Evolutionary conservation across 345 rosid genomes (phyloP).

Genomic region (Arabidopsis arenosa): DNA sequence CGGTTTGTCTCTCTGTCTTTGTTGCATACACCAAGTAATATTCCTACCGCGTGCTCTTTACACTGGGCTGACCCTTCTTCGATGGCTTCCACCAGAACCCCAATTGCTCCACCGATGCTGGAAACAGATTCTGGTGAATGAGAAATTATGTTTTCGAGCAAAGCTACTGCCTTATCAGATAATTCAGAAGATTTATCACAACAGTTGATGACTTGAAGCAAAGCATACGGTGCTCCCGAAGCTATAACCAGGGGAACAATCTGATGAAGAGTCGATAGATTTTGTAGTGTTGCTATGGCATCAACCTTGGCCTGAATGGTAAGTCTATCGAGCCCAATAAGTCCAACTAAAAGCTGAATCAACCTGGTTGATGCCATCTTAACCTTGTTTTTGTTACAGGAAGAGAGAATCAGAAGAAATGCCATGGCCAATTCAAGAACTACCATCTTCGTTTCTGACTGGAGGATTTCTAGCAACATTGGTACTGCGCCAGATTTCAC

Average conservation of each 20-base stretch:
- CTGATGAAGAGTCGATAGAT: slow-evolving; percentile 69
- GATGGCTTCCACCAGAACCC: slow-evolving; percentile 67
- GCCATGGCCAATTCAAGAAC: slow-evolving; percentile 59
- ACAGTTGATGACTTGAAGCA: slow-evolving; percentile 57
- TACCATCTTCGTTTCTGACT: slow-evolving; percentile 48
- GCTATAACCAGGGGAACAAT: slow-evolving; percentile 57
- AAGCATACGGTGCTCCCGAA: slow-evolving; percentile 52
- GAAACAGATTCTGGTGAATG: slow-evolving; percentile 54
- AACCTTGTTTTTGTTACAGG: slow-evolving; percentile 68
- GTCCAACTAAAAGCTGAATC: slow-evolving; percentile 52
- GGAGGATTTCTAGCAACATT: slow-evolving; percentile 61
- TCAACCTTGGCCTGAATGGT: slow-evolving; percentile 61
- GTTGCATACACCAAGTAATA: slow-evolving; percentile 64
- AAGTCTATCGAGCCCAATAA: slow-evolving; percentile 28
- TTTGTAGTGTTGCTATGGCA: slow-evolving; percentile 74
- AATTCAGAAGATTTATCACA: slow-evolving; percentile 57
- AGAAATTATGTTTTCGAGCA: slow-evolving; percentile 56
- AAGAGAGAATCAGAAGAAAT: slow-evolving; percentile 71
- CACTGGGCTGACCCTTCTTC: slow-evolving; percentile 76
- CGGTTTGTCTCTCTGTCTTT: slow-evolving; percentile 70
- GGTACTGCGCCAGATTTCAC: slow-evolving; percentile 70
- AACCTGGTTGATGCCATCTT: slow-evolving; percentile 66
- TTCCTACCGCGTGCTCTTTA: slow-evolving; percentile 74
- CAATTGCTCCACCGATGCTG: slow-evolving; percentile 52
- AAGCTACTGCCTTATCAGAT: slow-evolving; percentile 61